Percentiles rank a stretch among this genome's conserved stretches.
These are phyloP conservation scores for Massariosphaeria phaeospora DNA, from an alignment of 495 filamentous ascomycete genomes.

Conservation along the genomic window DNA sequence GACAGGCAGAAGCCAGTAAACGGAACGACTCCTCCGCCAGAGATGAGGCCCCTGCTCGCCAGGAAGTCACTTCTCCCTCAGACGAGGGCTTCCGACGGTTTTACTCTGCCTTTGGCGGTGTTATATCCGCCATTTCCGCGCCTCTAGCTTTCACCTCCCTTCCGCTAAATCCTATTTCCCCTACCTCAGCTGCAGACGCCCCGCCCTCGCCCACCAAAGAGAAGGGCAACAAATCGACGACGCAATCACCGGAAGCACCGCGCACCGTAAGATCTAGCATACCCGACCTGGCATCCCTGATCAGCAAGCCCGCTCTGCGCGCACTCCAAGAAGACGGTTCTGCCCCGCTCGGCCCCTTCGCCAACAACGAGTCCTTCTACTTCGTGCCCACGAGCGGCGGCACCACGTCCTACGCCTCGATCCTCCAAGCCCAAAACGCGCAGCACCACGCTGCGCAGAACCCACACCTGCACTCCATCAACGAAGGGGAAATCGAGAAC, in stretches of 20 bases:
- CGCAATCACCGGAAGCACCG: constrained; percentile 10
- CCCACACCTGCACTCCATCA: constrained; percentile 39
- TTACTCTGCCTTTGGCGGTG: constrained; percentile 78
- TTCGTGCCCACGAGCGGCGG: constrained; percentile 88
- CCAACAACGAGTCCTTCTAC: constrained; percentile 80
- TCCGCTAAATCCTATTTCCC: constrained; percentile 53
- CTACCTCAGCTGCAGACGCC: constrained; percentile 9
- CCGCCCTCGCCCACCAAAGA: constrained; percentile 5
- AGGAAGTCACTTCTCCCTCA: constrained; percentile 31
- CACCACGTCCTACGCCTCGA: constrained; percentile 82
- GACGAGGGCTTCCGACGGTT: constrained; percentile 85
- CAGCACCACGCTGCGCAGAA: constrained; percentile 48
- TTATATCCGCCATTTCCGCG: constrained; percentile 79
- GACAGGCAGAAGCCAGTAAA: constrained; percentile 4
- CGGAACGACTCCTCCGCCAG: constrained; percentile 11
- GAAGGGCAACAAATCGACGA: constrained; percentile 5
- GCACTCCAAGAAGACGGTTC: constrained; percentile 54
- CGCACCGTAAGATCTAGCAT: constrained; percentile 46
- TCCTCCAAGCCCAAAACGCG: constrained; percentile 67
- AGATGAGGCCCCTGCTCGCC: constrained; percentile 1
- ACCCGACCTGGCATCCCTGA: constrained; percentile 69
- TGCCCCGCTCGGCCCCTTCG: constrained; percentile 38
- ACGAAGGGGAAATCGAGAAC: constrained; percentile 58
- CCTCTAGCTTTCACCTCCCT: constrained; percentile 89
- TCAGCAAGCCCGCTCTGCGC: constrained; percentile 73